A percentile compares a stretch with the other conserved stretches of the same genome.
phyloP scores from a whole-genome alignment of 2,329 filamentous ascomycete genomes.

The Zarea fungicola region DNA sequence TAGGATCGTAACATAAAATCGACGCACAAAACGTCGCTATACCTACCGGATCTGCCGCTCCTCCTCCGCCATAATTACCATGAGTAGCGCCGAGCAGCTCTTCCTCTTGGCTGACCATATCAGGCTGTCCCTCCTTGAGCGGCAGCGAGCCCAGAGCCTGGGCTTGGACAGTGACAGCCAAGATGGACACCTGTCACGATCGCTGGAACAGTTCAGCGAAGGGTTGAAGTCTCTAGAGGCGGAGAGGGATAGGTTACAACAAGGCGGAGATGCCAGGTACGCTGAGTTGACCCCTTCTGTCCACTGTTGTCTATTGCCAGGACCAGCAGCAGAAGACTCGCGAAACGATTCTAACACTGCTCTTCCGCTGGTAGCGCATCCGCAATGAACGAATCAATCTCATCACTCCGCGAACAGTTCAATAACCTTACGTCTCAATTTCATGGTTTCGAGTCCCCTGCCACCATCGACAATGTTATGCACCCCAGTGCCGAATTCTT shows the following conservation, averaged over 20 bases:
- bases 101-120: conserved; percentile 94
- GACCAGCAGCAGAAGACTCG: no score
- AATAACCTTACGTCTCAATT: conserved; percentile 76
- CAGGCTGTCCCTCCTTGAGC: conserved; percentile 90
- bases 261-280: conserved; percentile 59
- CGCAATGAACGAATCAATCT: conserved; percentile 57
- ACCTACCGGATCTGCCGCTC: no score
- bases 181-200: conserved; percentile 83
- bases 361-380: conserved; percentile 32
- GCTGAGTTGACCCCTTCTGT: background rate
- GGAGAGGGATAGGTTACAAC: conserved; percentile 59
- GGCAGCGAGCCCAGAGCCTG: conserved; percentile 77
- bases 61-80: no score
- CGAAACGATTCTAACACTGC: background rate
- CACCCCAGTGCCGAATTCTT: conserved; percentile 61
- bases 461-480: conserved; percentile 46
- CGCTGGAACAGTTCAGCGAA: conserved; percentile 77
- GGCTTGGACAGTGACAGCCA: conserved; percentile 74
- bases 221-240: conserved; percentile 67
- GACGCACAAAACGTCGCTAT: no score
- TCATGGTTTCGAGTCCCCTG: conserved; percentile 55
- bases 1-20: no score
- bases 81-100: conserved; percentile 62
- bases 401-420: conserved; percentile 67
- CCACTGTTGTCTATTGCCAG: no score